Evolutionary conservation across 2,329 filamentous ascomycete genomes (phyloP), one percentile per base, ranked within the genome.

Genomic region (Sphaerulina populicola): DNA sequence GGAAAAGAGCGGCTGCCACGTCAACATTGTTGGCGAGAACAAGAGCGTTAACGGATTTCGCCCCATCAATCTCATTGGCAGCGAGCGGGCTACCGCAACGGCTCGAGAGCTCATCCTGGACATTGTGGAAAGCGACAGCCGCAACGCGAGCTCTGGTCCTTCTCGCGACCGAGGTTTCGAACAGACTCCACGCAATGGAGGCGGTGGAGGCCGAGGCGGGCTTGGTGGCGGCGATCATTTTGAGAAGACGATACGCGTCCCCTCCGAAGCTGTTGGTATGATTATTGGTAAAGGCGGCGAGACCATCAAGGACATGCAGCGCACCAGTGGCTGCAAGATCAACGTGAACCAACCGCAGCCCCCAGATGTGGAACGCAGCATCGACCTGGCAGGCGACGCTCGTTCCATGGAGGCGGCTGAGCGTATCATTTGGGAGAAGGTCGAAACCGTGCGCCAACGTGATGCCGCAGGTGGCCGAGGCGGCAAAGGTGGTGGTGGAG

Each of bases 241-340:
- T 60, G 91, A 90, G 72, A 78, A 95, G 64, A 83, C 81, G 37
- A 88, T 95, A 56, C 83, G 81, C 60, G 88, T 95, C 8, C 89
- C 89, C 10, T 91, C 88, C 18, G 89, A 95, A 66, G 86, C 89
- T 5, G 89, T 95, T 49, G 89, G 89, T 54, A 95, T 95, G 89
- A 94, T 95, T 58, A 95, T 95, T 55, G 89, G 90, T 58, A 94
- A 94, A 74, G 78, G 88, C 51, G 89, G 89, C 58, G 89, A 95
- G 72, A 94, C 89, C 0, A 95, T 95, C 66, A 88, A 90, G 58
- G 88, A 94, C 60, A 94, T 95, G 84, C 89, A 95, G 69, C 85
- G 82, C 64, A 78, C 75, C 30, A 93, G 88, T 4, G 86, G 87
- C 41, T 95, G 90, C 77, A 94, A 94, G 73, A 94, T 95, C 74